Percentiles rank a stretch among this genome's conserved stretches.
These are phyloP conservation scores for Peronospora destructor DNA, from an alignment of 352 stramenopile genomes.

Conservation along the genomic window DNA sequence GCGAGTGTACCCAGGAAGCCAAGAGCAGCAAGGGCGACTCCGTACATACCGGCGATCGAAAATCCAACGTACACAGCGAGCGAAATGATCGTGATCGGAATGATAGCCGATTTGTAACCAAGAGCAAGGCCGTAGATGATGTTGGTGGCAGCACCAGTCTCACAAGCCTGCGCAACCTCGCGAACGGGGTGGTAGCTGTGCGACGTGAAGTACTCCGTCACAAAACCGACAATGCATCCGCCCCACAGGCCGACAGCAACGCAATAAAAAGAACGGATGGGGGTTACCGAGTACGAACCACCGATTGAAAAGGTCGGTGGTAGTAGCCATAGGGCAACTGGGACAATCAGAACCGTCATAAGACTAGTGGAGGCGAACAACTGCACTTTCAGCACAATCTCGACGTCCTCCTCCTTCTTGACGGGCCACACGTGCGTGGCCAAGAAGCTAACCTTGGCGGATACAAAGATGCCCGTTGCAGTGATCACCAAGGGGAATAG, in stretches of 20 bases:
- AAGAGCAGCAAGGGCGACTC: slow-evolving; percentile 93
- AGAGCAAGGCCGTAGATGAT: slow-evolving; percentile 99
- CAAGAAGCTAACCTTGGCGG: slow-evolving; percentile 94
- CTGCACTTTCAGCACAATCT: slow-evolving; percentile 96
- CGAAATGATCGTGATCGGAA: slow-evolving; percentile 97
- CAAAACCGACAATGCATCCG: slow-evolving; percentile 96
- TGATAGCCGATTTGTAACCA: slow-evolving; percentile 98
- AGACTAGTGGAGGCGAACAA: slow-evolving; percentile 95
- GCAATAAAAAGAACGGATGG: slow-evolving; percentile 88
- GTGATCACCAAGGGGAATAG: slow-evolving; percentile 96
- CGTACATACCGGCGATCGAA: slow-evolving; percentile 96
- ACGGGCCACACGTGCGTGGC: slow-evolving; percentile 94
- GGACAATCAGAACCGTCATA: slow-evolving; percentile 91
- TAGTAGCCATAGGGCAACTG: slow-evolving; percentile 88
- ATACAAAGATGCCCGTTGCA: slow-evolving; percentile 95
- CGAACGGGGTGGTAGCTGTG: slow-evolving; percentile 94
- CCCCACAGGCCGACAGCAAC: slow-evolving; percentile 93
- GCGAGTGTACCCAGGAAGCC: slow-evolving; percentile 98
- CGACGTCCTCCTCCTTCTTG: slow-evolving; percentile 93
- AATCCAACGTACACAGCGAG: slow-evolving; percentile 97
- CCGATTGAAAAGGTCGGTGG: slow-evolving; percentile 87
- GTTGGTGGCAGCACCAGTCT: slow-evolving; percentile 98
- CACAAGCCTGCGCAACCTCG: slow-evolving; percentile 94
- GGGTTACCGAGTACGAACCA: slow-evolving; percentile 60
- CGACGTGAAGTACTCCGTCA: slow-evolving; percentile 99